Conservation (phyloP, 1,139 yeast genomes). For the Saccharomycopsis hybrid region DNA sequence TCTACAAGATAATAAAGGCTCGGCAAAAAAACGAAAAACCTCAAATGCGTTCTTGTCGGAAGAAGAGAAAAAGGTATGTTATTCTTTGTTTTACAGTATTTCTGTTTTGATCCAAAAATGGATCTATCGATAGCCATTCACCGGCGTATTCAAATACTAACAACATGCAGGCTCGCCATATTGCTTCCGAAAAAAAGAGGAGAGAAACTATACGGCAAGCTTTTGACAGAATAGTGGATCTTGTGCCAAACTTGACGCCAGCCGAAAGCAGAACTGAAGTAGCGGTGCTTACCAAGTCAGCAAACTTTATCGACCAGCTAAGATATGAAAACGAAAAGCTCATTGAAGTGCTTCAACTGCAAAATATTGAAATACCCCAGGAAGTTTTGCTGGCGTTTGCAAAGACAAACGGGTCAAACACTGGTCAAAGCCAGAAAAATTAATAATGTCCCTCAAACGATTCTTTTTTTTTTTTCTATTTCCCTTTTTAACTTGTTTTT, state of each 20-base stretch:
- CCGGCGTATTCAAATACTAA: no score
- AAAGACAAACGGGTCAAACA: not conserved
- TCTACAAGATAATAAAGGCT: not conserved
- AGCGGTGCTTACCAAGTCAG: slow-evolving; percentile 23
- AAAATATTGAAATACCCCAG: slow-evolving; percentile 13
- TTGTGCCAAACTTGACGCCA: slow-evolving; percentile 30
- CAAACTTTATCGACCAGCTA: slow-evolving; percentile 19
- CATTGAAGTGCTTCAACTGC: slow-evolving; percentile 6
- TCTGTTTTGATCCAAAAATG: no score
- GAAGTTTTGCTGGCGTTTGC: slow-evolving; percentile 12
- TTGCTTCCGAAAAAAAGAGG: slow-evolving; percentile 31
- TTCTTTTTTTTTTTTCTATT: no score
- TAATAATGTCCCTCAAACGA: no score
- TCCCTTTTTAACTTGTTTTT: no score
- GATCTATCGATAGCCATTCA: no score
- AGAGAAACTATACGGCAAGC: slow-evolving; percentile 31
- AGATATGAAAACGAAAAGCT: slow-evolving; percentile 13
- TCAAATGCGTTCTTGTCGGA: slow-evolving; percentile 13
- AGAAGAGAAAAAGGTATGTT: slow-evolving; percentile 20
- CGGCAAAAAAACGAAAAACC: not conserved
- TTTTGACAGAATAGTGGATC: slow-evolving; percentile 30
- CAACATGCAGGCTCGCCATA: slow-evolving; percentile 26
- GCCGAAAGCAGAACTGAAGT: slow-evolving; percentile 31
- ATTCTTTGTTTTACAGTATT: not conserved
- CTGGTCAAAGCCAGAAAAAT: no score